Percentiles rank a stretch among this genome's conserved stretches.
Evolutionary conservation across 1,139 yeast species (phyloP).

Genomic region (Yamadazyma spencermartinsiae): DNA sequence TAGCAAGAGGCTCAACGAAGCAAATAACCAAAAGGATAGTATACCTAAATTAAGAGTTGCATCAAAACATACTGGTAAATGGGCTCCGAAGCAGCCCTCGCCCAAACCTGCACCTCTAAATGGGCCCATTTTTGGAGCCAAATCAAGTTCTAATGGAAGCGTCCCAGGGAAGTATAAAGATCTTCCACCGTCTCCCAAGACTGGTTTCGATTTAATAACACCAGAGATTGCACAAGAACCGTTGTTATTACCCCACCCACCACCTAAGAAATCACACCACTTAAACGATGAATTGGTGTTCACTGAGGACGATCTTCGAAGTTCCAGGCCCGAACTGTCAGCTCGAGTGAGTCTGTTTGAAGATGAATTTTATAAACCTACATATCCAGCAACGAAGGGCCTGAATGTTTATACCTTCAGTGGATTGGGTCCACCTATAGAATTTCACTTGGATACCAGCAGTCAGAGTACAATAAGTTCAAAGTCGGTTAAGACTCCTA

Average conservation of each 20-base stretch:
- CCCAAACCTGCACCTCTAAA: too few relatives aligned
- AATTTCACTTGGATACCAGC: neutral
- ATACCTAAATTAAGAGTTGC: too few relatives aligned
- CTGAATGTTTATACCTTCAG: neutral
- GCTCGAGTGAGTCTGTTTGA: neutral
- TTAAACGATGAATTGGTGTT: neutral
- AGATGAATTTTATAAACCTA: neutral
- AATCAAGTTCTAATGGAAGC: too few relatives aligned
- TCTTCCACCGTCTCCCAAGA: too few relatives aligned
- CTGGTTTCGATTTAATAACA: neutral
- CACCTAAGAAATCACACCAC: neutral
- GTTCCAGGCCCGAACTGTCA: neutral
- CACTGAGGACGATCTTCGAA: neutral
- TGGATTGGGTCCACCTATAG: constrained; percentile 2
- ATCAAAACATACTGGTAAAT: too few relatives aligned
- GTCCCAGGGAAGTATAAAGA: too few relatives aligned
- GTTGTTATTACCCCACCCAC: neutral
- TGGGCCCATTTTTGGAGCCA: too few relatives aligned
- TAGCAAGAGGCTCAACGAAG: too few relatives aligned
- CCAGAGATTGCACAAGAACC: neutral
- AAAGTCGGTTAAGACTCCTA: neutral
- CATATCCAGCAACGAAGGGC: neutral
- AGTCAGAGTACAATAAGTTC: neutral
- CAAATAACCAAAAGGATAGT: too few relatives aligned
- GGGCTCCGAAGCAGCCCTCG: too few relatives aligned